A percentile compares a stretch with the other conserved stretches of the same genome.
Evolutionary conservation across 192 early-diverging fungal species (phyloP).

Genomic region (Linnemannia schmuckeri): DNA sequence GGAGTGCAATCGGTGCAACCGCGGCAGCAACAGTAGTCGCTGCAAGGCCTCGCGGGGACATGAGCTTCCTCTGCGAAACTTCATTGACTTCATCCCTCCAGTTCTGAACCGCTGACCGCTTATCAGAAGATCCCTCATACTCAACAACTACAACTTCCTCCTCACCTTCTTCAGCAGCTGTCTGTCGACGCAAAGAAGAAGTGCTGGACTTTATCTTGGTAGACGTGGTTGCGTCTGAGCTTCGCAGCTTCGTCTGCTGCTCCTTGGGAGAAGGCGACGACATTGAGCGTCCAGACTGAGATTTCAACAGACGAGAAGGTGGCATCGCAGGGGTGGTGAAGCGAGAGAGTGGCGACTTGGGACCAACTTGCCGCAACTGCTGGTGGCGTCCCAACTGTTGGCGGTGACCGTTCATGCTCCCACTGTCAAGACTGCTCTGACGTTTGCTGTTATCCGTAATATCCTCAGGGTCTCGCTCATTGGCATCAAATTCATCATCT

Average conservation of each 20-base stretch:
- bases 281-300: constrained; percentile 14
- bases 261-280: constrained; percentile 32
- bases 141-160: background rate
- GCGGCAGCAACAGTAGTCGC: background rate
- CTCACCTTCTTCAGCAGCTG: background rate
- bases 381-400: background rate
- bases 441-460: constrained; percentile 51
- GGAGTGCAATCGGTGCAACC: background rate
- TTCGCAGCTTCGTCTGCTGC: background rate
- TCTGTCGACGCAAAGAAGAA: background rate
- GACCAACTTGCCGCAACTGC: constrained; percentile 1
- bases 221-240: background rate
- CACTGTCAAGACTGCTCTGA: constrained; percentile 39
- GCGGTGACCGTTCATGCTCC: constrained; percentile 28
- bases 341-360: constrained; percentile 26
- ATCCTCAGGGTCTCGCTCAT: constrained; percentile 44
- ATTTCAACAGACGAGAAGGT: constrained; percentile 12
- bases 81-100: constrained; percentile 54
- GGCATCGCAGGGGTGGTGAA: background rate
- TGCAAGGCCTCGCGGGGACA: constrained; percentile 19
- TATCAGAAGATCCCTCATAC: constrained; percentile 27
- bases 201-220: constrained; percentile 26
- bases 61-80: constrained; percentile 25
- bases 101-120: constrained; percentile 31
- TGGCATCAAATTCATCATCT: constrained; percentile 21